Percentiles rank a stretch among this genome's conserved stretches.
Conservation (phyloP, 805 yeast genomes). For the Lipomyces sp. region DNA sequence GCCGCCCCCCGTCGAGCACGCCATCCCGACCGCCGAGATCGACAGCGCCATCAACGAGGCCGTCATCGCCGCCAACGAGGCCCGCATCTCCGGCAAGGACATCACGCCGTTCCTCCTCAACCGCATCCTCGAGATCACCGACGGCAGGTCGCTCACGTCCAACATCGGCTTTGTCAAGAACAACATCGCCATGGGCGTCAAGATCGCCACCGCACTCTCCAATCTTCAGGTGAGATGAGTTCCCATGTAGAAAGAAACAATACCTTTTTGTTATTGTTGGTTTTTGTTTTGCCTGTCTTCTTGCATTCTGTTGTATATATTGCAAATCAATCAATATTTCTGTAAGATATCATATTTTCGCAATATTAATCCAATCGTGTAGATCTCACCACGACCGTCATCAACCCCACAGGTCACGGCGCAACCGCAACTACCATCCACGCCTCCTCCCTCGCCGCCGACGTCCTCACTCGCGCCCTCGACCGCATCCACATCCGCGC, state of each 20-base stretch:
- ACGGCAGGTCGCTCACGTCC: slow-evolving; percentile 65
- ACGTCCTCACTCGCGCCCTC: background rate
- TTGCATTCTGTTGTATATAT: background rate
- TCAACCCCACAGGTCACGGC: no score
- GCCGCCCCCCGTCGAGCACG: slow-evolving; percentile 69
- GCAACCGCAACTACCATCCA: no score
- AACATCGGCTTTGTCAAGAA: slow-evolving; percentile 74
- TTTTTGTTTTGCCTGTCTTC: background rate
- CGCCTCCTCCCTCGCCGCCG: no score
- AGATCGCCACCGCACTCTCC: slow-evolving; percentile 57
- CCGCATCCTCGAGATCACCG: slow-evolving; percentile 62
- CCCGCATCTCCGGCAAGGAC: slow-evolving; percentile 64
- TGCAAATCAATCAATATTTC: no score
- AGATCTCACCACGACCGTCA: no score
- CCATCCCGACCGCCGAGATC: slow-evolving; percentile 55
- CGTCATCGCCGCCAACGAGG: slow-evolving; percentile 49
- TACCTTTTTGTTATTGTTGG: no score
- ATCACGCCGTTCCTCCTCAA: slow-evolving; percentile 74
- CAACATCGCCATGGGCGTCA: slow-evolving; percentile 66
- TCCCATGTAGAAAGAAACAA: no score
- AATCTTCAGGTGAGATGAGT: slow-evolving; percentile 41
- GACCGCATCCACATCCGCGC: background rate
- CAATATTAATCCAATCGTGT: no score
- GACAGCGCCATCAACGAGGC: slow-evolving; percentile 57
- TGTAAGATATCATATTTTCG: no score